Base-by-base conservation (phyloP, 2,329 filamentous ascomycete genomes). In the Colletotrichum neosansevieriae region DNA sequence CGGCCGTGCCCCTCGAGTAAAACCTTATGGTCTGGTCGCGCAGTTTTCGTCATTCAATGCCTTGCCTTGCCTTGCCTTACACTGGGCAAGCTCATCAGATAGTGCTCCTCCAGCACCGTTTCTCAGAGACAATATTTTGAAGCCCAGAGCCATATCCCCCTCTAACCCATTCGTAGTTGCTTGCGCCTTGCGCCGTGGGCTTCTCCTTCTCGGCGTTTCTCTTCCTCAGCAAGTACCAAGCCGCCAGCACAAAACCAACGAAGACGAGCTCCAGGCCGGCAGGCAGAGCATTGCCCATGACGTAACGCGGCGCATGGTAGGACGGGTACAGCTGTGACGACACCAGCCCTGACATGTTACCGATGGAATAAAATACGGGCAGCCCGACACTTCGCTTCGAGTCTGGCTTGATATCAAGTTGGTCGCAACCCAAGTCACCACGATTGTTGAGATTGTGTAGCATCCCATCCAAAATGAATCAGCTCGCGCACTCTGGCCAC, bases 341-440 rank as follows among this genome's bases (percentile, higher is more conserved):
- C 21, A 21, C 21, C 21, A 21, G 21, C 21, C 21, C 21, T 79
- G 76, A 76, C 13, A 74, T 70, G 40, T 77, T 77, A 4, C 71
- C 77, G 34, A 79, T 69, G 4, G 73, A 76, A 45, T 74, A 74
- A 24, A 73, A 66, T 40, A 78, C 70, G 0, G 77, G 76, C 53
- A 76, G 71, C 29, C 74, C 76, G 15, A 78, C 70, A 9, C 72
- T 71, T n/a, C 77, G 76, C 62, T 79, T 79, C 47, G 61, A 72
- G 56, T 79, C 78, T 3, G 78, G 78, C 13, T n/a, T n/a, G n/a
- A n/a, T n/a, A 73, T 67, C 7, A 77, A 63, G 59, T 79, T 79
- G 51, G 73, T 79, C 3, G 76, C 66, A 42, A 79, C 73, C 77
- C 78, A 79, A 21, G 15, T 53, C 6, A 38, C 36, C 36, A 38